Evolutionary conservation across 2,329 filamentous ascomycete species (phyloP), one percentile per base, ranked within the genome.

Genomic region (Phaeosphaeria sp.): DNA sequence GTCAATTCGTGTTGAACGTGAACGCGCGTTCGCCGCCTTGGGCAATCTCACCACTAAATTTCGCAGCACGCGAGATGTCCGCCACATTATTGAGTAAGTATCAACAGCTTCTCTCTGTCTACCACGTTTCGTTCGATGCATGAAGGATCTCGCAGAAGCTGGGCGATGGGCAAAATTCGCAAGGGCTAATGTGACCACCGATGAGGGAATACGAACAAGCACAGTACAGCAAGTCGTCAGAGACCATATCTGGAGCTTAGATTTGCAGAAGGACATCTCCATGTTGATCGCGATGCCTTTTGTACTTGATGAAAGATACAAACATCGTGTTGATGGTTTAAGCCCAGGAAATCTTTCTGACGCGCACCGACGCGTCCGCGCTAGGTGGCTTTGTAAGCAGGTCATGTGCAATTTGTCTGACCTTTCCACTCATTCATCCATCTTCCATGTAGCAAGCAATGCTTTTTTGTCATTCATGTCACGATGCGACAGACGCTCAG

Each of bases 401-500:
- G 30, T 36, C 25, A 13, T 21, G 25, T 21, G 27, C 17, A 9
- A 4, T 52, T 24, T 25, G 40, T 42, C 18, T 36, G 25, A 25
- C 45, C n/a, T n/a, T 45, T 42, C 50, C 40, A 24, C 20, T 20
- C 36, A 52, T 42, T 20, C 13, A 24, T 33, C 21, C 6, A 36
- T n/a, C 24, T 51, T 15, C 22, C 50, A 44, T 27, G 17, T 20
- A 42, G 40, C 18, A 52, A 45, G 22, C 11, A 18, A 3, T 33
- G 36, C 11, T 13, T n/a, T 24, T 18, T 5, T 13, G 22, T 20
- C 5, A 15, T 15, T 40, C 50, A 36, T 20, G 21, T 21, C 56
- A 63, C 33, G 56, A 87, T 87, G 84, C 83, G 81, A 68, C 77
- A 75, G 61, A 85, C 83, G n/a, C 83, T 87, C 55, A 83, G 85